A percentile compares a stretch with the other conserved stretches of the same genome.
phyloP scores from a whole-genome alignment of 352 stramenopile genomes.

The Phytophthora melonis region DNA sequence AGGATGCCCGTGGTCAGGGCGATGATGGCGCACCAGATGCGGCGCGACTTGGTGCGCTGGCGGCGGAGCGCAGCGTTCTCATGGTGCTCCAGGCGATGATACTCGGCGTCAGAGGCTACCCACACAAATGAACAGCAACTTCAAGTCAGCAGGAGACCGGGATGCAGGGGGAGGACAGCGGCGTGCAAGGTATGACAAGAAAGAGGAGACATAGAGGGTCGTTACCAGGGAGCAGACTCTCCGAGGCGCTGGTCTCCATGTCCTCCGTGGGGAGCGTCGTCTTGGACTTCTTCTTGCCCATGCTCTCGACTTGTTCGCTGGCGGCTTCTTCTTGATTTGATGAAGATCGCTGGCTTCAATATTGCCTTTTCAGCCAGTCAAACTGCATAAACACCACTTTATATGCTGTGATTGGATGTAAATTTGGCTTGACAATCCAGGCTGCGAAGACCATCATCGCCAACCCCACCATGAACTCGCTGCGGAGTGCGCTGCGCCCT shows the following conservation, averaged over 20 bases:
- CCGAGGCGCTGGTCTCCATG: constrained; percentile 43
- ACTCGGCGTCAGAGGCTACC: constrained; percentile 40
- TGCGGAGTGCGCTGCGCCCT: constrained; percentile 18
- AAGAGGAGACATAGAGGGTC: neutral
- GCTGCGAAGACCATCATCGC: neutral
- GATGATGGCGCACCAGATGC: constrained; percentile 87
- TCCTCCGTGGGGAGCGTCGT: constrained; percentile 57
- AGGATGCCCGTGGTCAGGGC: constrained; percentile 79
- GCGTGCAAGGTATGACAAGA: constrained; percentile 12
- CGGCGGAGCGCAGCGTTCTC: constrained; percentile 54
- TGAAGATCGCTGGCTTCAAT: constrained; percentile 56
- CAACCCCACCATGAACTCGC: constrained; percentile 23
- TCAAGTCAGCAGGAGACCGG: constrained; percentile 16
- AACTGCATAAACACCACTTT: neutral
- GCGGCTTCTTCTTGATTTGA: constrained; percentile 30
- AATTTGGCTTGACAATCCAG: neutral
- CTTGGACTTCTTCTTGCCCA: constrained; percentile 76
- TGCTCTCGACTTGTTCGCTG: constrained; percentile 22
- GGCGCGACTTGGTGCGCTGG: constrained; percentile 70
- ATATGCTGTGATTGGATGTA: constrained; percentile 22
- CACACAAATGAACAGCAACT: neutral
- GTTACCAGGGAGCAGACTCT: constrained; percentile 63
- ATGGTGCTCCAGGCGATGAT: constrained; percentile 43
- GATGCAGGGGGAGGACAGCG: neutral
- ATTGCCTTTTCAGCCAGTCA: constrained; percentile 31